Conservation (phyloP, 2,329 filamentous ascomycete species). For the Penicillium psychrosexuale region DNA sequence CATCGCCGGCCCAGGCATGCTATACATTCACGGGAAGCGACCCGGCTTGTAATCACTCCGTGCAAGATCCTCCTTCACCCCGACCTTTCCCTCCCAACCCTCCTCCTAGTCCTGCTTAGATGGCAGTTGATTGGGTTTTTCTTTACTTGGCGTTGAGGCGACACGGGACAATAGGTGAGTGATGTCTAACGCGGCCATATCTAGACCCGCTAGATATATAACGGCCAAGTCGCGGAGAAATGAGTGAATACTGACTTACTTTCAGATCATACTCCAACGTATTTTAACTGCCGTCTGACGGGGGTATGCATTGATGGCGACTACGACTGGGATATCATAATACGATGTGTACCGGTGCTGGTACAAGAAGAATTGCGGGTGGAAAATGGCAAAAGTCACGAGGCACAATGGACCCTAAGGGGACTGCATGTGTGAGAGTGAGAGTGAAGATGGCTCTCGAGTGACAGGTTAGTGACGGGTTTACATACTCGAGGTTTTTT, state of each 20-base stretch:
- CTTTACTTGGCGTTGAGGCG: constrained; percentile 17
- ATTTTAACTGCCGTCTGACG: not conserved
- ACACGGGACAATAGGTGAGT: constrained; percentile 13
- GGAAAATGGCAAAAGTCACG: not conserved
- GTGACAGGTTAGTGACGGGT: not conserved
- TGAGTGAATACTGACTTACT: not conserved
- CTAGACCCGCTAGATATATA: not conserved
- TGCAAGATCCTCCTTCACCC: constrained; percentile 26
- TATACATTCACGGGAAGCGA: constrained; percentile 6
- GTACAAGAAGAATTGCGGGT: not conserved
- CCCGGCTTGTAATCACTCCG: constrained; percentile 19
- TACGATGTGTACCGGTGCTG: not conserved
- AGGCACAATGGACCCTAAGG: not conserved
- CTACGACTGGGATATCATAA: not conserved
- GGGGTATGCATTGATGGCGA: not conserved
- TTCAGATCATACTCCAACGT: not conserved
- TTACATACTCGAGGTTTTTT: not conserved
- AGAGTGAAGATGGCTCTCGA: not conserved
- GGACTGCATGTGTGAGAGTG: not conserved
- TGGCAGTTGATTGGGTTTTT: not conserved
- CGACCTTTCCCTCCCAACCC: constrained; percentile 40
- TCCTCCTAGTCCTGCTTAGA: constrained; percentile 39
- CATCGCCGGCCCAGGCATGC: not conserved
- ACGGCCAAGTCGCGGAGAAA: not conserved
- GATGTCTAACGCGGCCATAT: not conserved